Evolutionary conservation across 352 stramenopile genomes (phyloP).

Genomic region (Globisporangium recalcitrans): DNA sequence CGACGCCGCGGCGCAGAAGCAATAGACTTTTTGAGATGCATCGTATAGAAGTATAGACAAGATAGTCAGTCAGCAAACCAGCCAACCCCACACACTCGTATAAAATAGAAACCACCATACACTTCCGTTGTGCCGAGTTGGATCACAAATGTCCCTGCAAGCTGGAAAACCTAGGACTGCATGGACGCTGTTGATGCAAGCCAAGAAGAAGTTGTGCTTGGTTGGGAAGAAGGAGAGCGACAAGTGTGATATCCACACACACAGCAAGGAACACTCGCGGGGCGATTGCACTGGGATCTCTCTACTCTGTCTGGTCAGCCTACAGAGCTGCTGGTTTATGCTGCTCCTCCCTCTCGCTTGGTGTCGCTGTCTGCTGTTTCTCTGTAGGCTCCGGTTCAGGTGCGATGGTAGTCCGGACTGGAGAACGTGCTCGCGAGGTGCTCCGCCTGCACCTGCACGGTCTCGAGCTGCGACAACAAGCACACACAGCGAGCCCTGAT

Average conservation of each 20-base stretch:
- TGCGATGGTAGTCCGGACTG: constrained; percentile 58
- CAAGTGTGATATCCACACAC: background rate
- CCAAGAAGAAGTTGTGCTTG: no score
- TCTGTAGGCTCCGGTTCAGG: constrained; percentile 10
- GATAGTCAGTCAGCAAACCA: no score
- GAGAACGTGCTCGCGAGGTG: constrained; percentile 59
- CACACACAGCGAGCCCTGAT: background rate
- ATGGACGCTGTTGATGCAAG: no score
- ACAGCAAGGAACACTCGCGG: background rate
- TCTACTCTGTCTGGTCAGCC: background rate
- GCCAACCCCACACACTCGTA: no score
- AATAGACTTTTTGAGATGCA: constrained; percentile 6
- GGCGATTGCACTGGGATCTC: background rate
- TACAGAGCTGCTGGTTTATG: background rate
- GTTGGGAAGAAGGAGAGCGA: background rate
- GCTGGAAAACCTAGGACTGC: no score
- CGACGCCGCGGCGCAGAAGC: constrained; percentile 3
- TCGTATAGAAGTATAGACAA: background rate
- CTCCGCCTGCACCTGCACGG: constrained; percentile 61
- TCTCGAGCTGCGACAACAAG: constrained; percentile 42
- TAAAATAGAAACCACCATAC: no score
- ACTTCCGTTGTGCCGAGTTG: no score
- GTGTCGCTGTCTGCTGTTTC: constrained; percentile 2
- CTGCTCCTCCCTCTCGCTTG: background rate
- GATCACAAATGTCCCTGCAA: no score